A percentile compares a stretch with the other conserved stretches of the same genome.
phyloP scores from a whole-genome alignment of 345 rosid genomes.

The Salix udensis region DNA sequence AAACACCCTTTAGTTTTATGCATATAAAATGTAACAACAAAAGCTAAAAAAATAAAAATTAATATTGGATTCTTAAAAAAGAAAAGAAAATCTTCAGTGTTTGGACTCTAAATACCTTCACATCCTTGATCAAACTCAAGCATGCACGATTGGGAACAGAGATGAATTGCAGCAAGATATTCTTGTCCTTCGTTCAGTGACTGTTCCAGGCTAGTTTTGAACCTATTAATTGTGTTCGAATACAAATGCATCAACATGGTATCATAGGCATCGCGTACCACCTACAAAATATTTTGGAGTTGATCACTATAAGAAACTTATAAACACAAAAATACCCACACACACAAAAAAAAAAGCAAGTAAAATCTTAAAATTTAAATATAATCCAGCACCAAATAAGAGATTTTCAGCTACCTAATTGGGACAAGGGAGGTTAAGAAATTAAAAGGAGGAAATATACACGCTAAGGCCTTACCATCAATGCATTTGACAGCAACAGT shows the following conservation, averaged over 20 bases:
- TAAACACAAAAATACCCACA: too few relatives aligned
- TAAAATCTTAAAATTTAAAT: neutral
- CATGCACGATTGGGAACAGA: constrained; percentile 43
- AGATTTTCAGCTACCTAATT: too few relatives aligned
- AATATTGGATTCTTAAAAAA: too few relatives aligned
- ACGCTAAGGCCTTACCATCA: constrained; percentile 48
- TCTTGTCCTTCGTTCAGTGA: constrained; percentile 50
- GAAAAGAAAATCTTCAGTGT: too few relatives aligned
- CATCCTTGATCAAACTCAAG: constrained; percentile 62
- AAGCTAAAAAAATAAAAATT: too few relatives aligned
- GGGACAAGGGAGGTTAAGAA: neutral
- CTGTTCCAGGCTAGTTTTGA: constrained; percentile 47
- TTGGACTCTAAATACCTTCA: constrained; percentile 36
- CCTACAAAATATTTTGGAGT: constrained; percentile 25
- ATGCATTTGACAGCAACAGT: constrained; percentile 55
- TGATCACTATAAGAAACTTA: neutral
- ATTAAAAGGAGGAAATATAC: neutral
- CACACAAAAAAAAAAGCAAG: too few relatives aligned
- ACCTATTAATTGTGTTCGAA: constrained; percentile 44
- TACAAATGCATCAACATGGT: constrained; percentile 60
- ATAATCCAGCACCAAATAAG: too few relatives aligned
- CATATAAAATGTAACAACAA: too few relatives aligned
- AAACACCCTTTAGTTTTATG: too few relatives aligned
- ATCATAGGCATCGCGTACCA: constrained; percentile 48
- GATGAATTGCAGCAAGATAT: constrained; percentile 57